phyloP scores from a whole-genome alignment of 371 early-diverging fungal species.

The Apophysomyces ossiformis region DNA sequence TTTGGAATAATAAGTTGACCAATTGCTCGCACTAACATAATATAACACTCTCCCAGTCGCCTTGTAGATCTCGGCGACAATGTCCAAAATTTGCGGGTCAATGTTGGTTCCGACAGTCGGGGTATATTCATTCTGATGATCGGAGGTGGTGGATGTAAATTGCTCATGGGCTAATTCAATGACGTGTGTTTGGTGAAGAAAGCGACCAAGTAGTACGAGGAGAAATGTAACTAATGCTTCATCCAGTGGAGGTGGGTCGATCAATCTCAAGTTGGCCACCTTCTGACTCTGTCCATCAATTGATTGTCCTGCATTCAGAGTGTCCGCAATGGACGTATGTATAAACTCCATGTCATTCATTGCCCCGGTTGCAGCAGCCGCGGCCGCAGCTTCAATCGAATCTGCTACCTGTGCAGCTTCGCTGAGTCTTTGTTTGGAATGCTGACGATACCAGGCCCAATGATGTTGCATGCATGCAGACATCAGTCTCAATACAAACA shows the following conservation, averaged over 20 bases:
- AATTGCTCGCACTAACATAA: constrained; percentile 81
- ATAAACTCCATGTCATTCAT: constrained; percentile 4
- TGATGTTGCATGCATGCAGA: constrained; percentile 75
- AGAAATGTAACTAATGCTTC: constrained; percentile 72
- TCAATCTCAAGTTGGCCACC: constrained; percentile 15
- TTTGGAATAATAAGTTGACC: constrained; percentile 72
- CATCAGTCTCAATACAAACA: constrained; percentile 70
- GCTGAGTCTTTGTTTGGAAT: constrained; percentile 24
- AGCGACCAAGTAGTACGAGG: constrained; percentile 62
- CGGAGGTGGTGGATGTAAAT: constrained; percentile 27
- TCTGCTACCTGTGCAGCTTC: neutral
- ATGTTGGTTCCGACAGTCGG: constrained; percentile 29
- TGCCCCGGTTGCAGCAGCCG: constrained; percentile 24
- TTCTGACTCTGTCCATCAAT: constrained; percentile 1
- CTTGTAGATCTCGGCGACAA: constrained; percentile 58
- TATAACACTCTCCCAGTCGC: constrained; percentile 74
- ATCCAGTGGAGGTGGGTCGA: constrained; percentile 78
- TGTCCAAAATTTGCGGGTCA: constrained; percentile 35
- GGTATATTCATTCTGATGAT: constrained; percentile 33
- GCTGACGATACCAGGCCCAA: constrained; percentile 69
- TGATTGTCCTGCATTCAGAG: neutral
- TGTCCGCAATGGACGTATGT: neutral
- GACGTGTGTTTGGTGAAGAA: constrained; percentile 55
- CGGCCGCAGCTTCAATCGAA: constrained; percentile 22
- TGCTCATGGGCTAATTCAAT: constrained; percentile 56